Base-by-base conservation (phyloP, 805 yeast species). In the Nakazawaea wyomingensis region DNA sequence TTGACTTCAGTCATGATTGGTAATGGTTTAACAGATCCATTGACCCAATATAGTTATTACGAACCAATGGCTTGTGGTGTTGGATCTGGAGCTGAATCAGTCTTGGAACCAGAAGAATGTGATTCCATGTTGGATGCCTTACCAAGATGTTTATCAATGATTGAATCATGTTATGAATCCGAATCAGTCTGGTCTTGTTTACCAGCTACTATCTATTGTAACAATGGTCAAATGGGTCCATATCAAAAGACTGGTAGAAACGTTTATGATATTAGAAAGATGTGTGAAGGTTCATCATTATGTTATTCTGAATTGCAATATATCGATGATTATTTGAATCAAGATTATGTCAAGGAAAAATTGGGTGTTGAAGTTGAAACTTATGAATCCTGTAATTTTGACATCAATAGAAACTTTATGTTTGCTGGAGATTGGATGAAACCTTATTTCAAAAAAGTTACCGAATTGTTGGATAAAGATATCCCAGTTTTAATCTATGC, bases 21-120 rank as follows among this genome's bases (percentile, higher is more conserved):
- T 49, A 90, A 90, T 60, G 97, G 98, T 41, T 76, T 90, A 52
- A 87, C 96, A 28, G 95, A 88, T 61, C 84, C 95, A 3, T 68
- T 83, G 46, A 72, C 76, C 35, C 96, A 89, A 69, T 81, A 83
- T 56, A 74, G 75, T 46, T 80, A 80, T 62, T 89, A 87, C 59
- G 78, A 83, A 61, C 95, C 95, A 50, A 90, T 91, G 97, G 95
- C 95, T 4, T 91, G 98, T 64, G 93, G 96, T 42, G 60, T 74
- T 51, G 95, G 96, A 50, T 57, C 57, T 10, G 96, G 96, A 5
- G 80, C 80, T 55, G 82, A 82, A 16, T 69, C 90, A 14, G 88
- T 88, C 2, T 68, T 88, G 50, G 67, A 75, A 14, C 80, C 79
- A n/a, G 79, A 75, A 42, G 78, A 77, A 48, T 87, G 96, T 66